Percentiles rank a stretch among this genome's conserved stretches.
Conservation (phyloP, 2,329 filamentous ascomycete genomes). For the Alternaria infectoria region DNA sequence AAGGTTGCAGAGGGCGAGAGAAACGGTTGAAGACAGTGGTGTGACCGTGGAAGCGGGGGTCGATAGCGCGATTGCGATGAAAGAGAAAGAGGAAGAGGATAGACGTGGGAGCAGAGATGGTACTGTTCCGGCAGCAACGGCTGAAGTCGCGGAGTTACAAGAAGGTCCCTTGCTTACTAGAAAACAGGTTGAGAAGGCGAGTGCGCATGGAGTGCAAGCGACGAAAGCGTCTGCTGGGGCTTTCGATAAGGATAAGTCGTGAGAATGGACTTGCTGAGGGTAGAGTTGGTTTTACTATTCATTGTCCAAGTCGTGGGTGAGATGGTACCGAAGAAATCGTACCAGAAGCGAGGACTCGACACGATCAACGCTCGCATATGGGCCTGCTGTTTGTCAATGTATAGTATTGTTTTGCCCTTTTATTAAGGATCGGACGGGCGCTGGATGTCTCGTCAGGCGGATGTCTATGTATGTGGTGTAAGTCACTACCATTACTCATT, state of each 20-base stretch:
- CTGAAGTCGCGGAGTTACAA: background rate
- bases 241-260: conserved; percentile 1
- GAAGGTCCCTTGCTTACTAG: background rate
- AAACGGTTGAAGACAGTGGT: background rate
- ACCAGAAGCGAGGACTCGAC: background rate
- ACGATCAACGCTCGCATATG: too few relatives aligned
- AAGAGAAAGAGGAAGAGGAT: background rate
- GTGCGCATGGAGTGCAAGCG: background rate
- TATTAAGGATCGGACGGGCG: background rate
- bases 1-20: conserved; percentile 12
- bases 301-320: background rate
- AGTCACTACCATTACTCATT: background rate
- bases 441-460: background rate
- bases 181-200: conserved; percentile 1
- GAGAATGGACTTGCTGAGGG: background rate
- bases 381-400: background rate
- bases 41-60: background rate
- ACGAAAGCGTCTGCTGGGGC: background rate
- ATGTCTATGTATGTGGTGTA: background rate
- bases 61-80: background rate
- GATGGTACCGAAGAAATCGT: background rate
- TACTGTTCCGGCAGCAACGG: background rate
- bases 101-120: background rate
- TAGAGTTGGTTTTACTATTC: background rate
- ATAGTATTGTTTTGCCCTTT: background rate